Conservation (phyloP, 2,329 filamentous ascomycete genomes). For the Emericellopsis atlantica region DNA sequence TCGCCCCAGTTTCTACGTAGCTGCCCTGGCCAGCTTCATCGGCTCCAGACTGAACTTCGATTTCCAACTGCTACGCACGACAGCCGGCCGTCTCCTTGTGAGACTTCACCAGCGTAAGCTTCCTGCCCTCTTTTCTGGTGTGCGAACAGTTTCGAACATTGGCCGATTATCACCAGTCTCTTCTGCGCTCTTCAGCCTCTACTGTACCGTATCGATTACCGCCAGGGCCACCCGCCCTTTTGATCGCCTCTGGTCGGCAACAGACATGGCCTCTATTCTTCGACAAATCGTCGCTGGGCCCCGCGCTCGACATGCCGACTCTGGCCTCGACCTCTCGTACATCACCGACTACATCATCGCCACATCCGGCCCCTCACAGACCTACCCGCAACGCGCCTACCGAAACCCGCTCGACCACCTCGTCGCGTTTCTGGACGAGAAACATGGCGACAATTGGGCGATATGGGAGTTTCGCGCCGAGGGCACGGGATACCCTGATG, state of each 20-base stretch:
- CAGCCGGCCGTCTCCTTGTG: too few relatives aligned
- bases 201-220: too few relatives aligned
- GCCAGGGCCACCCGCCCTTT: too few relatives aligned
- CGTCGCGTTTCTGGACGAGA: slow-evolving; percentile 74
- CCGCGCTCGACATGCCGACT: slow-evolving; percentile 70
- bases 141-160: too few relatives aligned
- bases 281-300: slow-evolving; percentile 88
- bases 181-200: too few relatives aligned
- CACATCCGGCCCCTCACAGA: slow-evolving; percentile 75
- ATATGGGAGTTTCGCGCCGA: slow-evolving; percentile 98
- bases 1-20: too few relatives aligned
- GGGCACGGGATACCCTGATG: slow-evolving; percentile 88
- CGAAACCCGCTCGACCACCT: slow-evolving; percentile 84
- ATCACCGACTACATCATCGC: slow-evolving; percentile 70
- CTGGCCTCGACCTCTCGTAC: slow-evolving; percentile 88
- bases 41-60: too few relatives aligned
- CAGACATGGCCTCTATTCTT: slow-evolving; percentile 58
- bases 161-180: too few relatives aligned
- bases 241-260: not conserved
- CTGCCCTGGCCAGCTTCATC: too few relatives aligned
- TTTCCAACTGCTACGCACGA: too few relatives aligned
- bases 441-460: slow-evolving; percentile 75
- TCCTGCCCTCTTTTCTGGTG: too few relatives aligned
- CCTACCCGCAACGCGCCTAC: slow-evolving; percentile 84
- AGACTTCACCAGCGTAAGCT: too few relatives aligned